Conservation (phyloP, 2,329 filamentous ascomycete species). For the Lachnellula cervina region DNA sequence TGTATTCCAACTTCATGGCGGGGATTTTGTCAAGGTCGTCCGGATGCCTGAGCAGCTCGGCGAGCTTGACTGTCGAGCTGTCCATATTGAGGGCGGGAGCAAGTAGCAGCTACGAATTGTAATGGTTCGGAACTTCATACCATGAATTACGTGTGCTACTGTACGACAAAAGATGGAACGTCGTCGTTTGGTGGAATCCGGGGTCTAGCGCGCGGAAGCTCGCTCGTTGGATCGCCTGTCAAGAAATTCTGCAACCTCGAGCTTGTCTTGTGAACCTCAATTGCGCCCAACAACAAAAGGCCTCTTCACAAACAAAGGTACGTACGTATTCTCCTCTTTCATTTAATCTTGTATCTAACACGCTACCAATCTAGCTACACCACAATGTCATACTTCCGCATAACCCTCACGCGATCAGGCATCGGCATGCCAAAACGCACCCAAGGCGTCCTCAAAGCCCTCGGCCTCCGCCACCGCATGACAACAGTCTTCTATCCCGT, state of each 20-base stretch:
- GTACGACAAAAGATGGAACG: conserved; percentile 3
- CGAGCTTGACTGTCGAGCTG: conserved; percentile 56
- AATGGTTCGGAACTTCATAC: conserved; percentile 12
- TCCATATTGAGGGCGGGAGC: conserved; percentile 29
- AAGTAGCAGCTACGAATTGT: neutral
- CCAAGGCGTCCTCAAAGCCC: conserved; percentile 62
- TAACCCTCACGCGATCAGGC: conserved; percentile 66
- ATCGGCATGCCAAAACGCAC: conserved; percentile 65
- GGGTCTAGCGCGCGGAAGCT: conserved; percentile 8
- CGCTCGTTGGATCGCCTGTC: neutral
- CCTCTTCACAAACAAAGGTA: conserved; percentile 11
- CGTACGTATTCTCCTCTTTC: neutral
- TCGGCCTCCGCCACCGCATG: conserved; percentile 68
- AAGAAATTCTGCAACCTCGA: conserved; percentile 11
- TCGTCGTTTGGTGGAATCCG: conserved; percentile 5
- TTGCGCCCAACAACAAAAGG: neutral
- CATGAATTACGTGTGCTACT: conserved; percentile 12
- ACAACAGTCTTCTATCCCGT: conserved; percentile 69
- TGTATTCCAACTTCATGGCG: conserved; percentile 84
- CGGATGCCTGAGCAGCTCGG: conserved; percentile 88
- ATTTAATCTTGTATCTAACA: neutral
- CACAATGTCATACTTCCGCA: conserved; percentile 62
- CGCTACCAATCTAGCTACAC: neutral
- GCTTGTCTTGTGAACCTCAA: conserved; percentile 6
- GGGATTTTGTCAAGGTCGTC: conserved; percentile 97